These are phyloP conservation scores for Dothideomycetes sp. DNA, from an alignment of 2,329 filamentous ascomycete species.

Conservation along the genomic window DNA sequence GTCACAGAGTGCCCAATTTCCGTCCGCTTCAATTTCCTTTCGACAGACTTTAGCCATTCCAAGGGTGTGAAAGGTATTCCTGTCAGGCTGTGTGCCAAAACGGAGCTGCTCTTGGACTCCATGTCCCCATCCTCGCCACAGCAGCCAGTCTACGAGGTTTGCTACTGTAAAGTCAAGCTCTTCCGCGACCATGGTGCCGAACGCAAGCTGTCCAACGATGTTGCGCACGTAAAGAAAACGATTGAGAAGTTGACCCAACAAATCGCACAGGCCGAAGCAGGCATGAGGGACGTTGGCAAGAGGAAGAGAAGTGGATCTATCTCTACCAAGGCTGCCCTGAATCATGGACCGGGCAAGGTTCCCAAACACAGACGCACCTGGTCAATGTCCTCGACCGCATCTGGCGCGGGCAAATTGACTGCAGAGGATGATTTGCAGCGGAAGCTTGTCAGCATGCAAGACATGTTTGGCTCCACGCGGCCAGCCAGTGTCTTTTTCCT, in stretches of 20 bases:
- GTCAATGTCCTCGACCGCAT: slow-evolving; percentile 71
- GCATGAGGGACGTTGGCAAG: slow-evolving; percentile 49
- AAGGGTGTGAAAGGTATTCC: slow-evolving; percentile 98
- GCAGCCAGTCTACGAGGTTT: slow-evolving; percentile 52
- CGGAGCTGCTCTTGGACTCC: slow-evolving; percentile 48
- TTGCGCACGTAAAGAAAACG: slow-evolving; percentile 88
- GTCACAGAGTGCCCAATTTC: slow-evolving; percentile 71
- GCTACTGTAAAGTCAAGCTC: slow-evolving; percentile 93
- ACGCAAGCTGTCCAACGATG: slow-evolving; percentile 86
- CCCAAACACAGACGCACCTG: slow-evolving; percentile 88
- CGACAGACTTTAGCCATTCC: slow-evolving; percentile 96
- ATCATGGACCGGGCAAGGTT: slow-evolving; percentile 61
- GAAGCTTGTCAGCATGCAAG: slow-evolving; percentile 67
- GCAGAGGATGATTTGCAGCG: slow-evolving; percentile 62
- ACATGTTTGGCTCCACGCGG: slow-evolving; percentile 80
- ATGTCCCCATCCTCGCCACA: slow-evolving; percentile 32
- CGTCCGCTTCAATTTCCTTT: slow-evolving; percentile 95
- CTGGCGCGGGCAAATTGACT: slow-evolving; percentile 29
- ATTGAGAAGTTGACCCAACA: slow-evolving; percentile 96
- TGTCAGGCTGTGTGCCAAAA: slow-evolving; percentile 85
- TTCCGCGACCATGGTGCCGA: slow-evolving; percentile 95
- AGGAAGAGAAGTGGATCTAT: slow-evolving; percentile 47
- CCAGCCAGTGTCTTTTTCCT: slow-evolving; percentile 70
- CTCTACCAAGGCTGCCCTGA: slow-evolving; percentile 35
- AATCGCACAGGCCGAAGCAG: slow-evolving; percentile 61